phyloP scores from a whole-genome alignment of 495 filamentous ascomycete species.

The Aspergillus ostianus region DNA sequence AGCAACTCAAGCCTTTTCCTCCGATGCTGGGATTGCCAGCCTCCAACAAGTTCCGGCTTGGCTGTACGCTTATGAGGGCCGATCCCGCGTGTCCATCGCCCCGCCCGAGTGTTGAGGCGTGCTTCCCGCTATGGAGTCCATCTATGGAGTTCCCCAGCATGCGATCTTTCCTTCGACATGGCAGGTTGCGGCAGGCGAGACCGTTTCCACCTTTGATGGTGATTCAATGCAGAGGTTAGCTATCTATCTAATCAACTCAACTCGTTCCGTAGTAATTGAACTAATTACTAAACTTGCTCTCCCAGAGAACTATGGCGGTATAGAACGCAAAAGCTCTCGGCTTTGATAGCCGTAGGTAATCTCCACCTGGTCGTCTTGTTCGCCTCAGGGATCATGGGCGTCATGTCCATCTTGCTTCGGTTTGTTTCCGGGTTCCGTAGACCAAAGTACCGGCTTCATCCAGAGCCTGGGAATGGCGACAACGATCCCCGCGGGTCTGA shows the following conservation, averaged over 20 bases:
- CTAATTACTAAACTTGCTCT: background rate
- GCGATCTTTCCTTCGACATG: constrained; percentile 7
- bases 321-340: constrained; percentile 17
- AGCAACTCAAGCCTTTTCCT: background rate
- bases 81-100: background rate
- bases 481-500: background rate
- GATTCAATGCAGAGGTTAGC: constrained; percentile 15
- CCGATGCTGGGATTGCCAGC: background rate
- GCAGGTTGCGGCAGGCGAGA: background rate
- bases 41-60: background rate
- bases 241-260: background rate
- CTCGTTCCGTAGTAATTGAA: background rate
- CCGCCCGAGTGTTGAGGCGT: background rate
- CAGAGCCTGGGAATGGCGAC: background rate
- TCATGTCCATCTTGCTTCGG: background rate
- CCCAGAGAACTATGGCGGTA: constrained; percentile 18
- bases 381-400: background rate
- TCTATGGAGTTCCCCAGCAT: constrained; percentile 5
- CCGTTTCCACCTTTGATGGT: background rate
- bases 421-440: constrained; percentile 8
- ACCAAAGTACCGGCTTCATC: background rate
- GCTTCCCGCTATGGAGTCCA: constrained; percentile 8
- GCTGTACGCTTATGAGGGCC: background rate
- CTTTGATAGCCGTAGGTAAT: constrained; percentile 20
- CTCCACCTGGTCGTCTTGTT: background rate